Percentiles rank a stretch among this genome's conserved stretches.
Evolutionary conservation across 441 rosid genomes (phyloP).

Genomic region (Adansonia madagascariensis): DNA sequence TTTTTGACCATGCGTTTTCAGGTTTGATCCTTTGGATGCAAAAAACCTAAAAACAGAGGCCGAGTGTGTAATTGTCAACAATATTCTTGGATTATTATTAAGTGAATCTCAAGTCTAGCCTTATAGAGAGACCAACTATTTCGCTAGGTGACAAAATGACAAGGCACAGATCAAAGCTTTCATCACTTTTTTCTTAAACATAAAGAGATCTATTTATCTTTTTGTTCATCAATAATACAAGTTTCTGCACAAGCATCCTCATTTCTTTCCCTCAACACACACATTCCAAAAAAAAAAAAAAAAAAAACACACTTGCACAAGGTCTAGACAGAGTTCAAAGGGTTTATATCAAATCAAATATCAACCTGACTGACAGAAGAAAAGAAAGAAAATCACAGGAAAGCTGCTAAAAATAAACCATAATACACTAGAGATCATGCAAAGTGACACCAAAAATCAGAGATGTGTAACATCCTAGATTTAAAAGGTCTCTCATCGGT

Average conservation of each 20-base stretch:
- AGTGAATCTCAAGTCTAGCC: not conserved
- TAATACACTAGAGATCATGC: not conserved
- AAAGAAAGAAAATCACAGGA: not conserved
- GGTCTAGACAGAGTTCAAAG: not conserved
- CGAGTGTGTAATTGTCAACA: not conserved
- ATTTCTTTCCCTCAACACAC: not conserved
- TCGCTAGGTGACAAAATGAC: not conserved
- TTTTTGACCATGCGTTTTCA: conserved; percentile 3
- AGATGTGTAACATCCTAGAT: not conserved
- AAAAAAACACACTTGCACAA: not conserved
- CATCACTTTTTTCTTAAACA: not conserved
- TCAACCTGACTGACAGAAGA: not conserved
- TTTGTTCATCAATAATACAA: not conserved
- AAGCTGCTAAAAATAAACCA: not conserved
- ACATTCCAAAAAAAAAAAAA: too few relatives aligned
- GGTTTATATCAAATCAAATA: not conserved
- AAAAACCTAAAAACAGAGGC: not conserved
- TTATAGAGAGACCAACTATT: not conserved
- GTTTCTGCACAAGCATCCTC: not conserved
- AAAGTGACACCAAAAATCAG: not conserved
- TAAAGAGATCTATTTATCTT: not conserved
- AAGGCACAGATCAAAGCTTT: not conserved
- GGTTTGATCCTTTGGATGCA: not conserved
- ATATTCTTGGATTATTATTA: not conserved
- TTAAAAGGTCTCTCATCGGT: not conserved